A percentile compares a stretch with the other conserved stretches of the same genome.
phyloP scores from a whole-genome alignment of 2,329 filamentous ascomycete genomes.

The Curvularia verruculosa region DNA sequence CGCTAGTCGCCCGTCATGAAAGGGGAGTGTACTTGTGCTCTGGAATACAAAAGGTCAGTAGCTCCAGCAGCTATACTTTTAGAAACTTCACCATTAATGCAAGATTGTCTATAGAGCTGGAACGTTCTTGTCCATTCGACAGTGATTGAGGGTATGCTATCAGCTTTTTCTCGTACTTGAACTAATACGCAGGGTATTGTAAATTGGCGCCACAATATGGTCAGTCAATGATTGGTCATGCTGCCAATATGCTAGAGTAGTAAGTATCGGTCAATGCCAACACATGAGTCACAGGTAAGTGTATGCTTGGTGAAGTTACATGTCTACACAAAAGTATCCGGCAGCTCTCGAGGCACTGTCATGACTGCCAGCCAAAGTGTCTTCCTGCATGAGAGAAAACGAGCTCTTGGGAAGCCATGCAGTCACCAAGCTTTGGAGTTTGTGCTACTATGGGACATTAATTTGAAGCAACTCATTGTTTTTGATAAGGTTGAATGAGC shows the following conservation, averaged over 20 bases:
- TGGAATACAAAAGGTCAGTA: constrained; percentile 13
- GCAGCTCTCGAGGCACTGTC: not conserved
- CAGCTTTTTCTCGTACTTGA: not conserved
- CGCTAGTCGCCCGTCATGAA: not conserved
- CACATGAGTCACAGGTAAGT: not conserved
- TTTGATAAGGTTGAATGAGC: too few relatives aligned
- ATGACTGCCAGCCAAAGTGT: not conserved
- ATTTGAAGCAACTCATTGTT: too few relatives aligned
- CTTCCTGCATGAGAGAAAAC: not conserved
- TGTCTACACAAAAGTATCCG: not conserved
- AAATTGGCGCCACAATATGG: not conserved
- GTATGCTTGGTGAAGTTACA: not conserved
- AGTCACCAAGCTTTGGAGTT: not conserved
- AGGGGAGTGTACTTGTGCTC: not conserved
- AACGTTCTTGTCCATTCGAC: not conserved
- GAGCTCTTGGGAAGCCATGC: not conserved
- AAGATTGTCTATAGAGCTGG: constrained; percentile 10
- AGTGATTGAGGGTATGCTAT: constrained; percentile 10
- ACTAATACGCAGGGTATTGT: not conserved
- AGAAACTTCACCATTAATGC: constrained; percentile 16
- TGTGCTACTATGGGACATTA: not conserved
- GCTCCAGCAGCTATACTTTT: constrained; percentile 11
- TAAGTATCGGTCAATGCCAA: too few relatives aligned
- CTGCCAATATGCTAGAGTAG: not conserved
- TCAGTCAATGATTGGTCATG: not conserved